Conservation (phyloP, 371 early-diverging fungal species). For the Smittium culicis region DNA sequence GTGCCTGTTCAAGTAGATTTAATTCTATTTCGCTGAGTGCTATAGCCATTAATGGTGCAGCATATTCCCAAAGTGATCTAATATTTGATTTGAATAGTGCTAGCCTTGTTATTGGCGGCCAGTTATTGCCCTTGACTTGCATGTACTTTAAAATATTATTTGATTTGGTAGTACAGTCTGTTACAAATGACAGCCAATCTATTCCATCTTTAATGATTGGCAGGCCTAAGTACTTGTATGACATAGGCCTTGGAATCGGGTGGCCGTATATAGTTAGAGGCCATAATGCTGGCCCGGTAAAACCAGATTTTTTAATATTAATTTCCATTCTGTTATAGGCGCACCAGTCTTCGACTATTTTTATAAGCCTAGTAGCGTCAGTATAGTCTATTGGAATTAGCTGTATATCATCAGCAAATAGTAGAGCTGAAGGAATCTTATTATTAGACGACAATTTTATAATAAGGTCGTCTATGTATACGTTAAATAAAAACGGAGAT, state of each 20-base stretch:
- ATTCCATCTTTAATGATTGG: neutral
- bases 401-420: slow-evolving; percentile 11
- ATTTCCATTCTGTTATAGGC: neutral
- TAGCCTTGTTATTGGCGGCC: slow-evolving; percentile 1
- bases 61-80: slow-evolving; percentile 9
- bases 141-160: neutral
- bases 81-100: slow-evolving; percentile 6
- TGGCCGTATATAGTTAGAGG: neutral
- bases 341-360: neutral
- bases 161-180: neutral
- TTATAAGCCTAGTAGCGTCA: neutral
- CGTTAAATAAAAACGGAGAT: slow-evolving; percentile 8
- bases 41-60: neutral
- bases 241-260: neutral
- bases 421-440: neutral
- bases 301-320: neutral
- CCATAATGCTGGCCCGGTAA: neutral
- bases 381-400: neutral
- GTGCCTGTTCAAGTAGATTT: neutral
- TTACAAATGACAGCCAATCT: neutral
- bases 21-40: neutral
- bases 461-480: slow-evolving; percentile 7
- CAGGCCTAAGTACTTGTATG: slow-evolving; percentile 5
- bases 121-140: neutral
- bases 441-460: neutral